These are phyloP conservation scores for Coniella lustricola DNA, from an alignment of 2,329 filamentous ascomycete genomes.

Conservation along the genomic window DNA sequence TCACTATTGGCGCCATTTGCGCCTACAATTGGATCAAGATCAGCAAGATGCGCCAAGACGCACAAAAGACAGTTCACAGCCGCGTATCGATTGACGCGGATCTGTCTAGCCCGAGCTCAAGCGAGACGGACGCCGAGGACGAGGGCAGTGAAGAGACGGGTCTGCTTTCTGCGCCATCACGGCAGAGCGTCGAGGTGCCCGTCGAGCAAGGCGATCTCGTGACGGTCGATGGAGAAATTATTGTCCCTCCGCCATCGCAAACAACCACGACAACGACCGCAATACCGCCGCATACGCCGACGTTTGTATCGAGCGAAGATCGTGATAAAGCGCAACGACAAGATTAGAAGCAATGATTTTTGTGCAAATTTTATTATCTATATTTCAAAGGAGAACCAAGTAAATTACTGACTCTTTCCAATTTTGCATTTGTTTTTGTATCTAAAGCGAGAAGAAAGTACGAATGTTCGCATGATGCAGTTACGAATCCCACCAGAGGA, in stretches of 20 bases:
- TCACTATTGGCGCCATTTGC: constrained; percentile 80
- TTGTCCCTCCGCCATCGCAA: constrained; percentile 27
- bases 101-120: constrained; percentile 28
- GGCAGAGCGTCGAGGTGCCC: constrained; percentile 27
- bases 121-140: constrained; percentile 33
- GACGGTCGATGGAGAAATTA: constrained; percentile 34
- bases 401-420: too few relatives aligned
- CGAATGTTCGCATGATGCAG: too few relatives aligned
- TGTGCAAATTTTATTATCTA: neutral
- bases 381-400: neutral
- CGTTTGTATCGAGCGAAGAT: constrained; percentile 7
- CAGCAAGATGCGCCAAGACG: constrained; percentile 75
- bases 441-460: too few relatives aligned
- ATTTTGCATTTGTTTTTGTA: too few relatives aligned
- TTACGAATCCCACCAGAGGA: too few relatives aligned
- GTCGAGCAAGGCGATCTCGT: constrained; percentile 25
- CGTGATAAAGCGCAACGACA: constrained; percentile 15
- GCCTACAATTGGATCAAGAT: constrained; percentile 96
- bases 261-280: too few relatives aligned
- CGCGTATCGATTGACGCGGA: constrained; percentile 28
- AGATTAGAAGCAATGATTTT: constrained; percentile 5
- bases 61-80: constrained; percentile 45
- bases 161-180: constrained; percentile 37
- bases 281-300: neutral
- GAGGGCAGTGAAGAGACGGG: constrained; percentile 40